A percentile compares a stretch with the other conserved stretches of the same genome.
phyloP scores from a whole-genome alignment of 306 rosid species.

The Trichosanthes cucumerina region DNA sequence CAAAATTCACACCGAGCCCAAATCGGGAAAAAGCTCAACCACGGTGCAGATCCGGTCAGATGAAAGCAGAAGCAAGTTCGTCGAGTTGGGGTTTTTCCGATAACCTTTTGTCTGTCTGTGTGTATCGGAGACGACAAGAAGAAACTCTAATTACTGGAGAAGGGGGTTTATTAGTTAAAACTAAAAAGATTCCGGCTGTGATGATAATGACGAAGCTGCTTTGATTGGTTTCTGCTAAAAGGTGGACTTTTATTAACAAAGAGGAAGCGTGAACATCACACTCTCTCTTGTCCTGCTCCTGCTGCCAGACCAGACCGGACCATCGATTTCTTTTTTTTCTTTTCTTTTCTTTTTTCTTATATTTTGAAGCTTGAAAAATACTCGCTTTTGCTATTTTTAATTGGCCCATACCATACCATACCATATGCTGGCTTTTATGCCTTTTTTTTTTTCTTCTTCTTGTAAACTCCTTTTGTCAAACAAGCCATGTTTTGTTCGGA shows the following conservation, averaged over 20 bases:
- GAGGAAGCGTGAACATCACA: neutral
- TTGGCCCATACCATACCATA: neutral
- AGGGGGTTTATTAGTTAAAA: neutral
- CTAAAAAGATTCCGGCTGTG: neutral
- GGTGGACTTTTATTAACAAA: neutral
- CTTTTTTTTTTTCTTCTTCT: neutral
- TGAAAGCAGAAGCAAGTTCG: neutral
- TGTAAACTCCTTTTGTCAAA: neutral
- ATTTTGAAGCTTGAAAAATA: neutral
- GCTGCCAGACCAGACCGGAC: neutral
- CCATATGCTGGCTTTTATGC: neutral
- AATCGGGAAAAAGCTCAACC: neutral
- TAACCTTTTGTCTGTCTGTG: neutral
- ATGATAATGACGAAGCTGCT: neutral
- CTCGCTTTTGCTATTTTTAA: neutral
- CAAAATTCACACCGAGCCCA: neutral
- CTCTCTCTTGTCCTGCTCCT: neutral
- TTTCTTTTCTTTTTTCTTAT: neutral
- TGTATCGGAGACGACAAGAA: neutral
- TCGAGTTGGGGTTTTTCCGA: neutral
- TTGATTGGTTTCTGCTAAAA: neutral
- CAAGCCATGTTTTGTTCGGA: conserved; percentile 5
- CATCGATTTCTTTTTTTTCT: neutral
- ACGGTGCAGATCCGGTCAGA: conserved; percentile 3
- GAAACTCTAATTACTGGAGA: neutral